Percentiles rank a stretch among this genome's conserved stretches.
These are phyloP conservation scores for Penicillium diatomitis DNA, from an alignment of 495 filamentous ascomycete genomes.

Conservation along the genomic window DNA sequence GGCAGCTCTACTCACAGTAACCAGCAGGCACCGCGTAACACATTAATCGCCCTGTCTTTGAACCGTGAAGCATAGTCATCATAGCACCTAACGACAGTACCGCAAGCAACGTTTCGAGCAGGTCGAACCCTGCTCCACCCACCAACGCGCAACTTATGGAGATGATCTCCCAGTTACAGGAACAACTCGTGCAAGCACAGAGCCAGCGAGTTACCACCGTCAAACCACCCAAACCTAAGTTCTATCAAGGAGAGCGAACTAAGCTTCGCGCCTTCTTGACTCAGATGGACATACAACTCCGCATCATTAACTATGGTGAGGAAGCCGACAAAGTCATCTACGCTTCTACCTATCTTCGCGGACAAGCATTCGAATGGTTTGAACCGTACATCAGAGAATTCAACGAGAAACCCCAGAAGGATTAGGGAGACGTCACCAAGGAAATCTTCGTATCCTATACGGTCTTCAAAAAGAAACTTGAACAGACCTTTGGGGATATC, in stretches of 20 bases:
- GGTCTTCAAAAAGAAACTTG: conserved; percentile 1
- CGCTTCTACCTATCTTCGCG: background rate
- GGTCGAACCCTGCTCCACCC: background rate
- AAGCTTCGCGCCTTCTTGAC: background rate
- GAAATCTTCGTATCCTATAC: background rate
- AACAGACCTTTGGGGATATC: conserved; percentile 2
- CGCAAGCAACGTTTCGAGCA: too few species aligned
- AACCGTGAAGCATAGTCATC: background rate
- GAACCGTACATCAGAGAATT: background rate
- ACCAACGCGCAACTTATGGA: background rate
- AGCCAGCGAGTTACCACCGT: background rate
- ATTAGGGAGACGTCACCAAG: background rate
- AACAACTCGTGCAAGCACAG: background rate
- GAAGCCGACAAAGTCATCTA: background rate
- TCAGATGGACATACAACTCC: conserved; percentile 1
- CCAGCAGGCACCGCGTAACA: background rate
- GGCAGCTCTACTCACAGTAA: too few species aligned
- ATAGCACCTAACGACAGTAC: background rate
- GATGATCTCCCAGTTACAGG: background rate
- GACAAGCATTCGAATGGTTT: background rate
- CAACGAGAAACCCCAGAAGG: background rate
- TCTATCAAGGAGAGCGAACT: background rate
- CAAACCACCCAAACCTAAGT: background rate
- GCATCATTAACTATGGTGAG: background rate
- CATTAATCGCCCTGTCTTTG: background rate